phyloP scores from a whole-genome alignment of 2,329 filamentous ascomycete genomes.

The Nemania sp. region DNA sequence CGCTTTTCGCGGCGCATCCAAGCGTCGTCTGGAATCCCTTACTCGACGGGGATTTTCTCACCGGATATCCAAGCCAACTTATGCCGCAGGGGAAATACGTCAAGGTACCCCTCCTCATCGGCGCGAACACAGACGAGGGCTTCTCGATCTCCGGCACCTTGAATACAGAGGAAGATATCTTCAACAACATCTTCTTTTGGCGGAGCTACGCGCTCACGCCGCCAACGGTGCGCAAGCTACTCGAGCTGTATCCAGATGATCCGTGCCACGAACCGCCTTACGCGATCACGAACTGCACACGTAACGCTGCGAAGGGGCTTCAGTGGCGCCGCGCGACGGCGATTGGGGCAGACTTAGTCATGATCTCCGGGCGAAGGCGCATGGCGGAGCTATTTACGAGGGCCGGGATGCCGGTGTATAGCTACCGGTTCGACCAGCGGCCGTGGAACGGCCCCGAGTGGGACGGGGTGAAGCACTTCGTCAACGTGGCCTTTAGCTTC shows the following conservation, averaged over 20 bases:
- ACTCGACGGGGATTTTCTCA: conserved; percentile 62
- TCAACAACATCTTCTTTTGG: conserved; percentile 57
- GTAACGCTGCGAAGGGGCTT: conserved; percentile 50
- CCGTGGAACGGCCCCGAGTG: conserved; percentile 56
- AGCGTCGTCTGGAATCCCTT: conserved; percentile 58
- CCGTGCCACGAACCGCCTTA: conserved; percentile 61
- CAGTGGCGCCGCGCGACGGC: conserved; percentile 60
- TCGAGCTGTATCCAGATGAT: conserved; percentile 62
- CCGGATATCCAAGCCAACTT: conserved; percentile 61
- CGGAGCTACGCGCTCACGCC: conserved; percentile 60
- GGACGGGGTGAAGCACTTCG: conserved; percentile 60
- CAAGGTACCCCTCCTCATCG: conserved; percentile 59
- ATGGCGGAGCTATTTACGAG: conserved; percentile 56
- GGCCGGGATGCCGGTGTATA: conserved; percentile 56
- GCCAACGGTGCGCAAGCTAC: conserved; percentile 56
- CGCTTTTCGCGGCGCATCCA: conserved; percentile 53
- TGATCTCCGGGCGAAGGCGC: conserved; percentile 60
- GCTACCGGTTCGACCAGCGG: conserved; percentile 64
- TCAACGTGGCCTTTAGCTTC: conserved; percentile 63
- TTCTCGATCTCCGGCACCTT: conserved; percentile 56
- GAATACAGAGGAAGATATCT: conserved; percentile 59
- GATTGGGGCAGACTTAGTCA: conserved; percentile 62
- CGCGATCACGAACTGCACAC: conserved; percentile 54
- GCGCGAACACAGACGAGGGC: conserved; percentile 63
- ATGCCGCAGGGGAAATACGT: conserved; percentile 57